Evolutionary conservation across 2,329 filamentous ascomycete species (phyloP).

Genomic region (Helminthosporium solani): DNA sequence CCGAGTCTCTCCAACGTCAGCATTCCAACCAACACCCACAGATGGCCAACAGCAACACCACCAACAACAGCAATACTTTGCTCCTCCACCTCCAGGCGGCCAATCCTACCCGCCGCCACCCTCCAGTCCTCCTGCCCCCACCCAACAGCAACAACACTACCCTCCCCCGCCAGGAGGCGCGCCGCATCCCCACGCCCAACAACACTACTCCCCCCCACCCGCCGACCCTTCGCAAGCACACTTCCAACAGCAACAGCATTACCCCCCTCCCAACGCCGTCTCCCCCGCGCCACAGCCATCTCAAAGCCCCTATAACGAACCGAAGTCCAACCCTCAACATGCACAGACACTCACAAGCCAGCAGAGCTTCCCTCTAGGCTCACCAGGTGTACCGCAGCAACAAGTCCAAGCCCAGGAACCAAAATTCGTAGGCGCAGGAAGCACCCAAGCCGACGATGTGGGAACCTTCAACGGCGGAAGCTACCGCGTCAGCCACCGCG

Average conservation of each 20-base stretch:
- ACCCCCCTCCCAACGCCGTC: slow-evolving; percentile 2
- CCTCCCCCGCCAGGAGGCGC: slow-evolving; percentile 32
- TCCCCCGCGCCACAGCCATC: slow-evolving; percentile 4
- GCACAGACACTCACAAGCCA: slow-evolving; percentile 37
- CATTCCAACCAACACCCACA: slow-evolving; percentile 14
- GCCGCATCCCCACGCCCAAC: slow-evolving; percentile 23
- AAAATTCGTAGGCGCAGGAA: slow-evolving; percentile 64
- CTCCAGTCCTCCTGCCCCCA: slow-evolving; percentile 20
- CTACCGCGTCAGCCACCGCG: slow-evolving; percentile 88
- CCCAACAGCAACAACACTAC: slow-evolving; percentile 31
- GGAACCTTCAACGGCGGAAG: slow-evolving; percentile 97
- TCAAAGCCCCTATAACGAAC: slow-evolving; percentile 31
- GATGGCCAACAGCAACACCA: slow-evolving; percentile 35
- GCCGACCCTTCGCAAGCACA: slow-evolving; percentile 18
- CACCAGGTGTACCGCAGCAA: slow-evolving; percentile 30
- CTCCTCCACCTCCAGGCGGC: slow-evolving; percentile 33
- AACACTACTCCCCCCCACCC: slow-evolving; percentile 38
- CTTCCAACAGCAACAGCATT: slow-evolving; percentile 25
- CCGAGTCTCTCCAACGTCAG: neutral
- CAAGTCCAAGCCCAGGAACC: slow-evolving; percentile 41
- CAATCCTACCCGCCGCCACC: slow-evolving; percentile 39
- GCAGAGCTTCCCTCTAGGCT: slow-evolving; percentile 14
- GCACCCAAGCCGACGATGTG: slow-evolving; percentile 72
- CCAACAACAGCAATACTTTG: too few relatives aligned
- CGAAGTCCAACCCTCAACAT: slow-evolving; percentile 26